A percentile compares a stretch with the other conserved stretches of the same genome.
Conservation (phyloP, 2,329 filamentous ascomycete species). For the Aspergillus tamarii region DNA sequence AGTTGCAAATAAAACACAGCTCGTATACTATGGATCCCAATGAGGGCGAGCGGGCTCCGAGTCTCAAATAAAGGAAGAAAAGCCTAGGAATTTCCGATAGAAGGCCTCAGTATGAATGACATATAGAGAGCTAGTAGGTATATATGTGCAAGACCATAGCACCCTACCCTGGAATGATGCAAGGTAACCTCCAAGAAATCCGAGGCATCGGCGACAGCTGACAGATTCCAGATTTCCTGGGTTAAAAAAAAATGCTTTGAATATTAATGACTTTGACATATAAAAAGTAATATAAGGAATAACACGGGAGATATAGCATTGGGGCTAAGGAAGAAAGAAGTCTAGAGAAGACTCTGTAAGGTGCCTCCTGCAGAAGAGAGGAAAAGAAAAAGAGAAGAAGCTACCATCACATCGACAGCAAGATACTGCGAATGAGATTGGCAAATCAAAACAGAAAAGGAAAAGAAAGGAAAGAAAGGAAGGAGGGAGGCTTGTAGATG, state of each 20-base stretch:
- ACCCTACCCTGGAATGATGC: conserved; percentile 19
- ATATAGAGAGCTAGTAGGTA: conserved; percentile 23
- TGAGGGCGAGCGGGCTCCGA: background rate
- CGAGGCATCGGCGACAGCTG: conserved; percentile 24
- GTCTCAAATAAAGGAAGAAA: background rate
- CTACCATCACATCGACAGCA: background rate
- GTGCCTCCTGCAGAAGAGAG: conserved; percentile 1
- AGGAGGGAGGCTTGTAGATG: conserved; percentile 3
- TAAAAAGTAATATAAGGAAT: conserved; percentile 11
- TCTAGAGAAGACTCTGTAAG: background rate
- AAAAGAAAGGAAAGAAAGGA: background rate
- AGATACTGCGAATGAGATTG: conserved; percentile 8
- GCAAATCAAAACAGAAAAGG: background rate
- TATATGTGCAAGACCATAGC: conserved; percentile 35
- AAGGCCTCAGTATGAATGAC: conserved; percentile 13
- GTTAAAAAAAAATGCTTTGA: conserved; percentile 4
- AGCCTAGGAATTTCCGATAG: background rate
- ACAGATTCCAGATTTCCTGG: conserved; percentile 32
- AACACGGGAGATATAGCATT: background rate
- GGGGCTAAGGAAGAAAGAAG: background rate
- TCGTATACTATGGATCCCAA: background rate
- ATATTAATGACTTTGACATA: background rate
- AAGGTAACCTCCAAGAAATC: conserved; percentile 23
- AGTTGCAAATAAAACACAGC: conserved; percentile 15
- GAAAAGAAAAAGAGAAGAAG: conserved; percentile 3